phyloP scores from a whole-genome alignment of 2,329 filamentous ascomycete species.

The Paecilomyces fulvus region DNA sequence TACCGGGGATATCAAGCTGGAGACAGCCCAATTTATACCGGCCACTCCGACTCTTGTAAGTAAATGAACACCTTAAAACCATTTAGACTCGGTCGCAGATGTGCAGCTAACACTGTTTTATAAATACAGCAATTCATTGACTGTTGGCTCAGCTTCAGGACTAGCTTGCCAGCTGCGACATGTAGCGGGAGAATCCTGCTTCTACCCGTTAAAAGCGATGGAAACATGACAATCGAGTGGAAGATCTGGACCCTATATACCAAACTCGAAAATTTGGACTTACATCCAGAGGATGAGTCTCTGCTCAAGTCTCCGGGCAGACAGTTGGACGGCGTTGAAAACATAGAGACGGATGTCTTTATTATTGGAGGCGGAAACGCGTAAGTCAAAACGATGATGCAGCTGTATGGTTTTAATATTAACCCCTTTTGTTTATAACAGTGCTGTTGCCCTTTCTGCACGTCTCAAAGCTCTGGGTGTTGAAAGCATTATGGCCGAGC shows the following conservation, averaged over 20 bases:
- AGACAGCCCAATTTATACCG: background rate
- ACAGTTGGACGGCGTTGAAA: background rate
- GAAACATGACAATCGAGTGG: background rate
- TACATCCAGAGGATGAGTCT: background rate
- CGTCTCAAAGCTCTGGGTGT: constrained; percentile 37
- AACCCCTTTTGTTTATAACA: constrained; percentile 1
- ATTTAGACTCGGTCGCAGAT: background rate
- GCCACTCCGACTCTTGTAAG: background rate
- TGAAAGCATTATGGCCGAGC: constrained; percentile 36
- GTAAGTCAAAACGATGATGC: background rate
- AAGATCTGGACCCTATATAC: background rate
- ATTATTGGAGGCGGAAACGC: background rate
- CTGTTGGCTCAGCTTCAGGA: constrained; percentile 24
- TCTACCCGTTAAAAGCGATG: constrained; percentile 11
- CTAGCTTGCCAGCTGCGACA: constrained; percentile 17
- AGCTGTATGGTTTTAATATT: background rate
- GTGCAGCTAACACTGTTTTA: constrained; percentile 8
- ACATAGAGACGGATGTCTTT: background rate
- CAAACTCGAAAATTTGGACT: background rate
- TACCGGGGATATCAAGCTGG: background rate
- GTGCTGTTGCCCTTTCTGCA: constrained; percentile 36
- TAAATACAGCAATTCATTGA: constrained; percentile 21
- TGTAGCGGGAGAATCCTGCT: constrained; percentile 27
- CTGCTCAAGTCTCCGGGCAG: background rate
- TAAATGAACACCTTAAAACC: background rate